phyloP scores from a whole-genome alignment of 441 rosid species.

The Adansonia grandidieri region DNA sequence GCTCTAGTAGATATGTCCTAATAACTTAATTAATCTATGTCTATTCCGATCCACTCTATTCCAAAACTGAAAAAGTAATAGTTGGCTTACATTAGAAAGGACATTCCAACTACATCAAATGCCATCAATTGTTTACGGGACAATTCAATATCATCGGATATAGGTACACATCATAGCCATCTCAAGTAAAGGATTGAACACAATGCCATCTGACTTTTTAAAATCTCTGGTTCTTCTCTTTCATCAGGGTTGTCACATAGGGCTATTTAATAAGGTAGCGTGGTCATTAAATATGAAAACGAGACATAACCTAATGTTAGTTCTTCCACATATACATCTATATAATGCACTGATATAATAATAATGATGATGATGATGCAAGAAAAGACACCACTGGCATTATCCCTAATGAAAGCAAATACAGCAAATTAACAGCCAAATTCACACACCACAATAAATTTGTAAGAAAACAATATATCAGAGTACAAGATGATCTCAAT shows the following conservation, averaged over 20 bases:
- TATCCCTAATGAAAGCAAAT: constrained; percentile 23
- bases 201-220: constrained; percentile 24
- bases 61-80: constrained; percentile 19
- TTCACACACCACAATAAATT: constrained; percentile 28
- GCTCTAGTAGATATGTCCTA: constrained; percentile 5
- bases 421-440: constrained; percentile 32
- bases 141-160: constrained; percentile 1
- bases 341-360: constrained; percentile 23
- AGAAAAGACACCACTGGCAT: constrained; percentile 26
- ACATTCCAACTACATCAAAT: constrained; percentile 34
- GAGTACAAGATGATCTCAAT: constrained; percentile 21
- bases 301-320: constrained; percentile 14
- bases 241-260: constrained; percentile 19
- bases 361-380: constrained; percentile 2
- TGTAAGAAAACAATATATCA: not conserved
- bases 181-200: constrained; percentile 18
- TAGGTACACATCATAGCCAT: not conserved
- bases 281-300: constrained; percentile 12
- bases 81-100: constrained; percentile 37
- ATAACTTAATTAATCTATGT: constrained; percentile 15
- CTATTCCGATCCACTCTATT: constrained; percentile 5
- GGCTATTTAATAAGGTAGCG: not conserved
- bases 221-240: constrained; percentile 7
- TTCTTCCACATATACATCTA: constrained; percentile 22
- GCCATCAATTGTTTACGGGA: constrained; percentile 5